Base-by-base conservation (phyloP, 805 yeast species). In the Tetrapisispora taiwanensis region DNA sequence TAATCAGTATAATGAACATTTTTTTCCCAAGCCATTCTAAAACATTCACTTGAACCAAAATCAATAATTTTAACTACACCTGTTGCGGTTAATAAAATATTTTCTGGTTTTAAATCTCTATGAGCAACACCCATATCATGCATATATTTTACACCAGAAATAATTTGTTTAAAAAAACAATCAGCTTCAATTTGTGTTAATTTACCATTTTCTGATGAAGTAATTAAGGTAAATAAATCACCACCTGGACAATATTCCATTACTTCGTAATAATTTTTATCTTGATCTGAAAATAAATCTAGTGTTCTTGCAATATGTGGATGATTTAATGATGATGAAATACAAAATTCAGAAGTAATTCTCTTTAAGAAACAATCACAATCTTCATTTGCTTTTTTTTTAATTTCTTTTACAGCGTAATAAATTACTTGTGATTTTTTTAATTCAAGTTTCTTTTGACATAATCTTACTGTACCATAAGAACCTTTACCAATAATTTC, bases 401-500 rank as follows among this genome's bases (percentile, higher is more conserved):
- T 78, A 60, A 86, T 87, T 58, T 86, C 95, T 56, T 87, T 87
- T 18, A 87, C 95, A 0, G 95, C 96, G 58, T 70, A 87, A 22
- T 84, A 62, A n/a, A 66, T 63, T 52, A 76, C 79, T 13, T 68
- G 31, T 8, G 52, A 54, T 5, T 66, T 51, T 54, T 75, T 77
- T 15, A 30, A 7, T 18, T 41, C 39, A 42, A 26, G 30, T 54
- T 75, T 78, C 60, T 82, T 82, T 68, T 89, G 97, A 7, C 95
- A 76, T 7, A 90, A 77, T 48, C 97, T 72, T 17, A 90, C 97
- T 37, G 87, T 86, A 18, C 98, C 98, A 69, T 84, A 90, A 0
- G 96, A 79, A 19, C 97, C 97, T 42, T 84, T 75, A 22, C 98
- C 98, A 50, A 92, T 76, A 39, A 88, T 84, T 61, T 90, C 97